These are phyloP conservation scores for Sanguinoderma infundibulare DNA, from an alignment of 1,284 basidiomycete species.

Conservation along the genomic window DNA sequence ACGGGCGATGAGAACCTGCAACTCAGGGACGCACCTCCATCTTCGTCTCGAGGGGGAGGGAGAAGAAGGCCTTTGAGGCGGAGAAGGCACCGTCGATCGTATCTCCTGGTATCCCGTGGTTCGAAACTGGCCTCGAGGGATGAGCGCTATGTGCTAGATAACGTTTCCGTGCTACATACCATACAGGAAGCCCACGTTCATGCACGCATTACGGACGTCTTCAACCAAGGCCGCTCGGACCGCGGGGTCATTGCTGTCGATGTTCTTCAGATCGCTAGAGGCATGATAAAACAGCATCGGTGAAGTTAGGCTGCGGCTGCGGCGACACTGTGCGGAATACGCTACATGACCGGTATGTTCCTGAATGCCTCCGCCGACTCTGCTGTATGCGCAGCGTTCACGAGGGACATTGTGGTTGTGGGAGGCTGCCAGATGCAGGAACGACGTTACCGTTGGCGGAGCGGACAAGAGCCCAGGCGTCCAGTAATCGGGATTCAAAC, in stretches of 20 bases:
- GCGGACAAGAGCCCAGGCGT: too few species aligned
- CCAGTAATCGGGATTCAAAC: too few species aligned
- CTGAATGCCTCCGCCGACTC: constrained; percentile 22
- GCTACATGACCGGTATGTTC: constrained; percentile 26
- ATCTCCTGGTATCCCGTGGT: constrained; percentile 66
- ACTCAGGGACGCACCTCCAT: constrained; percentile 52
- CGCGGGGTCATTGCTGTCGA: constrained; percentile 44
- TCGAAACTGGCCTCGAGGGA: constrained; percentile 53
- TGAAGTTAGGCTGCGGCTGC: not conserved
- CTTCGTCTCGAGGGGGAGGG: constrained; percentile 60
- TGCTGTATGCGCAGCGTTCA: constrained; percentile 20
- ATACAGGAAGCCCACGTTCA: constrained; percentile 84
- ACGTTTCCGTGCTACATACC: constrained; percentile 44
- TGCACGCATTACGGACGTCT: constrained; percentile 69
- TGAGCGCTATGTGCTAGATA: not conserved
- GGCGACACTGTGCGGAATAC: not conserved
- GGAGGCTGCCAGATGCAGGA: too few species aligned
- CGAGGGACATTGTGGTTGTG: constrained; percentile 21
- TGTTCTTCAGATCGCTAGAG: constrained; percentile 60
- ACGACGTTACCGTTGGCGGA: too few species aligned
- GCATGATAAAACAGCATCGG: not conserved
- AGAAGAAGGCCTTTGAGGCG: constrained; percentile 64
- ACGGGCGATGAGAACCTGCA: too few species aligned
- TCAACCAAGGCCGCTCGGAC: constrained; percentile 54
- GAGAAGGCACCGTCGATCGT: constrained; percentile 51